phyloP scores from a whole-genome alignment of 2,329 filamentous ascomycete genomes.

The Cordyceps cicadae region DNA sequence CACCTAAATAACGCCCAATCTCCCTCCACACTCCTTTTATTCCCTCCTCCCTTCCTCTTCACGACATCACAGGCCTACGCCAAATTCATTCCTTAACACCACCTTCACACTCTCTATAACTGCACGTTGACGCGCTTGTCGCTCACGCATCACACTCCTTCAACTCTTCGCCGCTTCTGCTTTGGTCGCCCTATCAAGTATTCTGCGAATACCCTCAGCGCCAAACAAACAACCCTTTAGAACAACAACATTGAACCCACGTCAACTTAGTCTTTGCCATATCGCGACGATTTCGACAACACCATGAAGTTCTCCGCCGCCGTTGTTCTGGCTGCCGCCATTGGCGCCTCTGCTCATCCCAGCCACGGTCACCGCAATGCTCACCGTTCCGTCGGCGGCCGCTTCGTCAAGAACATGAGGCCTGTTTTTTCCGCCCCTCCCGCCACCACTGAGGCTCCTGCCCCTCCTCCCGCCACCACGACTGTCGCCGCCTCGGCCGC shows the following conservation, averaged over 20 bases:
- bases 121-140: slow-evolving; percentile 8
- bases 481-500: slow-evolving; percentile 7
- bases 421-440: slow-evolving; percentile 16
- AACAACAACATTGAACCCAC: neutral
- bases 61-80: slow-evolving; percentile 14
- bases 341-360: slow-evolving; percentile 34
- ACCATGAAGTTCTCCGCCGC: slow-evolving; percentile 36
- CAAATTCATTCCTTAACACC: slow-evolving; percentile 13
- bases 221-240: neutral
- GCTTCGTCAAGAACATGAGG: slow-evolving; percentile 28
- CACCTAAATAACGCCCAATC: slow-evolving; percentile 17
- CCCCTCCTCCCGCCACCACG: slow-evolving; percentile 1
- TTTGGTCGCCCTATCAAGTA: slow-evolving; percentile 12
- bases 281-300: slow-evolving; percentile 6
- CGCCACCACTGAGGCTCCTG: slow-evolving; percentile 9
- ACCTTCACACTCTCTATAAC: slow-evolving; percentile 9
- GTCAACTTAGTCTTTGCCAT: neutral
- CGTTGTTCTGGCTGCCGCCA: slow-evolving; percentile 30
- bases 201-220: slow-evolving; percentile 10
- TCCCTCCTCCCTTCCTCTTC: slow-evolving; percentile 11
- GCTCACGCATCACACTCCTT: slow-evolving; percentile 14
- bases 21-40: slow-evolving; percentile 12
- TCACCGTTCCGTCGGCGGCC: slow-evolving; percentile 24
- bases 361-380: slow-evolving; percentile 29
- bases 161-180: neutral